Conservation (phyloP, 768 basidiomycete species). For the Leccinum truebloodii region DNA sequence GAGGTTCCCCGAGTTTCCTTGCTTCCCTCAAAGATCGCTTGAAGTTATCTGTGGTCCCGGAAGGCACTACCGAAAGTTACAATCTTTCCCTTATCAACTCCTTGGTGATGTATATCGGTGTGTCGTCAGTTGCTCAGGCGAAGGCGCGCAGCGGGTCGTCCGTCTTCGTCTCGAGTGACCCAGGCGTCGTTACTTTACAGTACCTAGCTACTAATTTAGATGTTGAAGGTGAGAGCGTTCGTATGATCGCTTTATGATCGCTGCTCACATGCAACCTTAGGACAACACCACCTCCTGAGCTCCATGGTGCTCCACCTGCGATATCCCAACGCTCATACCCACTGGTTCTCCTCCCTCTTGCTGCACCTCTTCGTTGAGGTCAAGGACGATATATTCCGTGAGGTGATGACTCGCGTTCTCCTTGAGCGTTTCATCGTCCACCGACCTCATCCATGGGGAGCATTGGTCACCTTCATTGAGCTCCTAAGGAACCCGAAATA, state of each 20-base stretch:
- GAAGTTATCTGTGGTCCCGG: constrained; percentile 47
- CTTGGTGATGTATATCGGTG: constrained; percentile 95
- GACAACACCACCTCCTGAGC: constrained; percentile 92
- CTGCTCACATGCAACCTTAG: constrained; percentile 40
- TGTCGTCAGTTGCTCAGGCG: constrained; percentile 86
- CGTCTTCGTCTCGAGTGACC: constrained; percentile 78
- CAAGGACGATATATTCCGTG: constrained; percentile 73
- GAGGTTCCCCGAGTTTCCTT: constrained; percentile 70
- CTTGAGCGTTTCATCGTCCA: constrained; percentile 93
- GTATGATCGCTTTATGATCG: neutral
- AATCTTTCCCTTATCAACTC: constrained; percentile 91
- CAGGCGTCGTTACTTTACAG: constrained; percentile 82
- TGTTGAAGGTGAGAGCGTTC: constrained; percentile 71
- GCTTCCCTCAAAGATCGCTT: constrained; percentile 80
- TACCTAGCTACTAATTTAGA: constrained; percentile 84
- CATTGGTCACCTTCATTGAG: constrained; percentile 91
- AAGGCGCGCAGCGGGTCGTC: constrained; percentile 83
- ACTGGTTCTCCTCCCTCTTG: constrained; percentile 94
- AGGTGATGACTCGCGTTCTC: constrained; percentile 85
- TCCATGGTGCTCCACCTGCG: constrained; percentile 94
- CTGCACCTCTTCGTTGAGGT: constrained; percentile 85
- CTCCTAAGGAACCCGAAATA: constrained; percentile 88
- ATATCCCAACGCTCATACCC: constrained; percentile 97
- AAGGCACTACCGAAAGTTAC: constrained; percentile 61
- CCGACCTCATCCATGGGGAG: constrained; percentile 96